Percentiles rank a stretch among this genome's conserved stretches.
These are phyloP conservation scores for Grosmannia clavigera DNA, from an alignment of 2,329 filamentous ascomycete genomes.

Conservation along the genomic window DNA sequence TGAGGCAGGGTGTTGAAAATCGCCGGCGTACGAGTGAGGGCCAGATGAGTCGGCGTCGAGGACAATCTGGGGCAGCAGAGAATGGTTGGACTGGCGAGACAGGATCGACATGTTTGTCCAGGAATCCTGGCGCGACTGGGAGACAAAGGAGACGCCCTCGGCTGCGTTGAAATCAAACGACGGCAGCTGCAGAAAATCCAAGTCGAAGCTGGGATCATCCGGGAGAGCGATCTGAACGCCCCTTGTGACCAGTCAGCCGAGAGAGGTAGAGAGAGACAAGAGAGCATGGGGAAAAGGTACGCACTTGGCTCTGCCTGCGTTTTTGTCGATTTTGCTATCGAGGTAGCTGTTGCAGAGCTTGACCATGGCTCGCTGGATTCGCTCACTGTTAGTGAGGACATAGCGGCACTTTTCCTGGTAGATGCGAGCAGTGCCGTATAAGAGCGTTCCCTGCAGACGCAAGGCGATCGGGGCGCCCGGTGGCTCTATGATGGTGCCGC, in stretches of 20 bases:
- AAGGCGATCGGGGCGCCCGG: conserved; percentile 76
- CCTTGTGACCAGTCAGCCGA: conserved; percentile 29
- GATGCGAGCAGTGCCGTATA: conserved; percentile 76
- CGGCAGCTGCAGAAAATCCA: conserved; percentile 37
- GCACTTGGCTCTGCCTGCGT: conserved; percentile 62
- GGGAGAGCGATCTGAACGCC: conserved; percentile 62
- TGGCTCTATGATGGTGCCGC: conserved; percentile 70
- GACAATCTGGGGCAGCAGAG: conserved; percentile 27
- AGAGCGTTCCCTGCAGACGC: conserved; percentile 75
- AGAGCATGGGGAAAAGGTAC: conserved; percentile 12
- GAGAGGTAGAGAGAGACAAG: neutral
- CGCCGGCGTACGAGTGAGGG: conserved; percentile 5
- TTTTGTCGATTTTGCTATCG: conserved; percentile 51
- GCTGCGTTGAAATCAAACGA: conserved; percentile 35
- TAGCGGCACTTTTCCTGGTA: conserved; percentile 82
- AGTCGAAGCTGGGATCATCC: conserved; percentile 74
- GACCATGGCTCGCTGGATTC: conserved; percentile 42
- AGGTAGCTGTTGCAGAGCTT: conserved; percentile 59
- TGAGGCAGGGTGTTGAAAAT: conserved; percentile 9
- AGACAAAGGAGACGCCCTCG: conserved; percentile 17
- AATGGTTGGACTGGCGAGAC: conserved; percentile 13
- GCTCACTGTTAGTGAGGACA: conserved; percentile 68
- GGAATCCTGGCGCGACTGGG: conserved; percentile 9
- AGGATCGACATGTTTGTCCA: conserved; percentile 11
- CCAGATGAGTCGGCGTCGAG: conserved; percentile 19